phyloP scores from a whole-genome alignment of 495 filamentous ascomycete genomes.

The Astrothelium subdiscretum region DNA sequence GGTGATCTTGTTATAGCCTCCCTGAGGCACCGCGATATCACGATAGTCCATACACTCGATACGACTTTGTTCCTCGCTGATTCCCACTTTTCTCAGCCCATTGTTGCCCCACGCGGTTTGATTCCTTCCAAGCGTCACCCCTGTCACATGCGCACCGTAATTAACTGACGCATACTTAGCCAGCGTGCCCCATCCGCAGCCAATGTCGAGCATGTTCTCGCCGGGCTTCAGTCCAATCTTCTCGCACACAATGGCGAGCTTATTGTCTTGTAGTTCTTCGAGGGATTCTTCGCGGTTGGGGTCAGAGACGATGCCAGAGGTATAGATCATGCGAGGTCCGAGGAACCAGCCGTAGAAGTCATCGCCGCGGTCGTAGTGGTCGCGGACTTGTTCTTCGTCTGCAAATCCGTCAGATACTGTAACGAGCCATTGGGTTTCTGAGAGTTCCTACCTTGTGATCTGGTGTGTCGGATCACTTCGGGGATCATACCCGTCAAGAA shows the following conservation, averaged over 20 bases:
- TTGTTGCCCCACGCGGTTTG: conserved; percentile 76
- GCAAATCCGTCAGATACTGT: neutral
- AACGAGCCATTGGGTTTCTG: neutral
- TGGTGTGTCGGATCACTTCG: conserved; percentile 68
- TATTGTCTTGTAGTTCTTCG: conserved; percentile 84
- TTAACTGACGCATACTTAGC: conserved; percentile 67
- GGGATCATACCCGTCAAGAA: conserved; percentile 62
- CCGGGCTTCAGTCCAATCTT: conserved; percentile 65
- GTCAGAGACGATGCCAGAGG: conserved; percentile 70
- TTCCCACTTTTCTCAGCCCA: conserved; percentile 55
- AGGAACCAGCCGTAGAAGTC: conserved; percentile 88
- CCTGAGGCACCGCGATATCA: conserved; percentile 58
- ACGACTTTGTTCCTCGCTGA: conserved; percentile 58
- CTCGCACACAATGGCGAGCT: conserved; percentile 73
- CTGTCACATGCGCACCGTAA: conserved; percentile 67
- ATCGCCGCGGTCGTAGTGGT: conserved; percentile 79
- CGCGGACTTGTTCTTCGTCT: conserved; percentile 82
- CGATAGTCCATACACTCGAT: conserved; percentile 80
- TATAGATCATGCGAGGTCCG: conserved; percentile 85
- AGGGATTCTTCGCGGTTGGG: conserved; percentile 63
- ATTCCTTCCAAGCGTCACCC: conserved; percentile 71
- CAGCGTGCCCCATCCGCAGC: conserved; percentile 81
- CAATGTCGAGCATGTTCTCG: conserved; percentile 68
- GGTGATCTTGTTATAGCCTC: conserved; percentile 72
- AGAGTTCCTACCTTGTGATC: conserved; percentile 50